Conservation (phyloP, 306 rosid genomes). For the Dalbergia cultrata region DNA sequence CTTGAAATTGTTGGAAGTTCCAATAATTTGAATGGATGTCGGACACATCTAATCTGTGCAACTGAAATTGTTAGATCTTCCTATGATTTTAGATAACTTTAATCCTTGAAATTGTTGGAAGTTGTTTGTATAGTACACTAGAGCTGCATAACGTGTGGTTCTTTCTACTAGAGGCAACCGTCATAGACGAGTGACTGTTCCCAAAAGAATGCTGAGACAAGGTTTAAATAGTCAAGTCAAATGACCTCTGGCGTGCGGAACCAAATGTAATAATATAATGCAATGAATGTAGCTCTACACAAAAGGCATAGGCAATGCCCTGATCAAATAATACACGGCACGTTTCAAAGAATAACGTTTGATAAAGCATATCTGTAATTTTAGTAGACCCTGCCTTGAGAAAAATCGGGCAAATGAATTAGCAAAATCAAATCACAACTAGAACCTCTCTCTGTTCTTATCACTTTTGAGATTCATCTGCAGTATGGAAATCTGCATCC, state of each 20-base stretch:
- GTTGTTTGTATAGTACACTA: background rate
- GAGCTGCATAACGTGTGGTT: background rate
- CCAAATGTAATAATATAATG: background rate
- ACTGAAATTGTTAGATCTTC: too few relatives aligned
- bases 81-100: too few relatives aligned
- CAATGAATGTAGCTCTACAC: background rate
- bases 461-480: conserved; percentile 22
- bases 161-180: background rate
- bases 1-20: too few relatives aligned
- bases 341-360: conserved; percentile 10
- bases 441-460: conserved; percentile 14
- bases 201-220: conserved; percentile 26
- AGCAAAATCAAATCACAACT: conserved; percentile 25
- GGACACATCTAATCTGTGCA: too few relatives aligned
- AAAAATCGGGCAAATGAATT: conserved; percentile 37
- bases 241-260: background rate
- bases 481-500: background rate
- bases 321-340: conserved; percentile 19
- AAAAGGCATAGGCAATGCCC: conserved; percentile 4
- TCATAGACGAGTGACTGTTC: background rate
- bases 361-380: background rate
- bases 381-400: background rate
- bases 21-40: too few relatives aligned
- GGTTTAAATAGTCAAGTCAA: background rate
- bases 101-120: too few relatives aligned